Conservation (phyloP, 257 asterid species). For the Pogostemon cablin region DNA sequence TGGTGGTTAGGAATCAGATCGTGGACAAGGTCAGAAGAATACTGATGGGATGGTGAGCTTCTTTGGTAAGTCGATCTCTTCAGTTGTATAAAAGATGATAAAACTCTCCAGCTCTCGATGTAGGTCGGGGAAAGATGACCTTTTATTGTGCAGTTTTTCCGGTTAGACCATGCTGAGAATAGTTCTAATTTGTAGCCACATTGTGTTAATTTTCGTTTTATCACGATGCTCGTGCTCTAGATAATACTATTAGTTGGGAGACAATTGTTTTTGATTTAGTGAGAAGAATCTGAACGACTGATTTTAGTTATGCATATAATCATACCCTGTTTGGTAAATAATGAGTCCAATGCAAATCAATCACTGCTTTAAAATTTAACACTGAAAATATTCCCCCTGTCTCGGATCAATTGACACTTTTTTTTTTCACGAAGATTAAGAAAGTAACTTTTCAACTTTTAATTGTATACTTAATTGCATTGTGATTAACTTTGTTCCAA, state of each 20-base stretch:
- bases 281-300: neutral
- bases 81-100: neutral
- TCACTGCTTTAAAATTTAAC: too few species aligned
- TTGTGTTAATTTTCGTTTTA: neutral
- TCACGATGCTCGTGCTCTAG: neutral
- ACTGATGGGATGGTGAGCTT: constrained; percentile 84
- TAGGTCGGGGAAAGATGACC: neutral
- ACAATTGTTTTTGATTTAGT: neutral
- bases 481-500: too few species aligned
- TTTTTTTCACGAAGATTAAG: too few species aligned
- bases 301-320: neutral
- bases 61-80: neutral
- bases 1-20: constrained; percentile 57
- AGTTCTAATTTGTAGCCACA: neutral
- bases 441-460: too few species aligned
- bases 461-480: too few species aligned
- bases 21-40: constrained; percentile 78
- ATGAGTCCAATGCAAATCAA: too few species aligned
- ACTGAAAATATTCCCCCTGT: too few species aligned
- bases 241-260: too few species aligned
- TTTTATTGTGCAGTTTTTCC: neutral
- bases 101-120: neutral
- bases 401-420: too few species aligned
- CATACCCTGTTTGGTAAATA: too few species aligned
- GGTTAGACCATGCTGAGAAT: neutral